Percentiles rank a stretch among this genome's conserved stretches.
phyloP scores from a whole-genome alignment of 225 moss, liverwort and hornwort genomes.

The Lunularia cruciata region DNA sequence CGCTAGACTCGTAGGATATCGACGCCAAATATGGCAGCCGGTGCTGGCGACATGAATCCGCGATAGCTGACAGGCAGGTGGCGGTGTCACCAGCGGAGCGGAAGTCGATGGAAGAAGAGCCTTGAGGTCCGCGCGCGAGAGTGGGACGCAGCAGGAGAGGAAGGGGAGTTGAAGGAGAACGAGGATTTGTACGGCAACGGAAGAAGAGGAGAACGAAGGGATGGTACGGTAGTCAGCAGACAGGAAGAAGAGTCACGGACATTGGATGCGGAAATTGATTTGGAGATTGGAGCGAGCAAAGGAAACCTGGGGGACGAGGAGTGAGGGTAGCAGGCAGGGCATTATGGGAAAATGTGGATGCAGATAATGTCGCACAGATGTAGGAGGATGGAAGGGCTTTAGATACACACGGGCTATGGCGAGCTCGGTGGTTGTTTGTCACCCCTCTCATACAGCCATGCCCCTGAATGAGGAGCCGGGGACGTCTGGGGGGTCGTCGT shows the following conservation, averaged over 20 bases:
- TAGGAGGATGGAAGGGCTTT: conserved; percentile 10
- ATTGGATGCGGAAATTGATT: conserved; percentile 3
- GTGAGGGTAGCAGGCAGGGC: not conserved
- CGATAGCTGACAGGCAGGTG: not conserved
- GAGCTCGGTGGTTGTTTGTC: conserved; percentile 30
- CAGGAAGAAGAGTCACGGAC: not conserved
- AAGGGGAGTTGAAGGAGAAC: no score
- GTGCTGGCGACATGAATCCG: not conserved
- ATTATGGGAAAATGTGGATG: not conserved
- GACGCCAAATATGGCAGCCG: conserved; percentile 1
- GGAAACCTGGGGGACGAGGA: no score
- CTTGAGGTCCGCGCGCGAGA: conserved; percentile 4
- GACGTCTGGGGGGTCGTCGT: conserved; percentile 28
- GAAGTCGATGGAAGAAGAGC: not conserved
- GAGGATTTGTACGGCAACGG: not conserved
- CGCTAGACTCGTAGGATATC: no score
- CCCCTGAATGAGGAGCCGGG: conserved; percentile 24
- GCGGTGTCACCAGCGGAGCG: not conserved
- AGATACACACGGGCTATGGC: conserved; percentile 32
- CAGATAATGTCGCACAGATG: conserved; percentile 4
- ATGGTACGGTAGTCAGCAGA: no score
- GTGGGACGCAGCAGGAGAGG: not conserved
- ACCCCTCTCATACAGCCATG: conserved; percentile 25
- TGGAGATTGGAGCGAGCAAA: not conserved
- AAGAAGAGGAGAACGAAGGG: not conserved